Percentiles rank a stretch among this genome's conserved stretches.
Evolutionary conservation across 2,329 filamentous ascomycete species (phyloP).

Genomic region (Penicillium sp.): DNA sequence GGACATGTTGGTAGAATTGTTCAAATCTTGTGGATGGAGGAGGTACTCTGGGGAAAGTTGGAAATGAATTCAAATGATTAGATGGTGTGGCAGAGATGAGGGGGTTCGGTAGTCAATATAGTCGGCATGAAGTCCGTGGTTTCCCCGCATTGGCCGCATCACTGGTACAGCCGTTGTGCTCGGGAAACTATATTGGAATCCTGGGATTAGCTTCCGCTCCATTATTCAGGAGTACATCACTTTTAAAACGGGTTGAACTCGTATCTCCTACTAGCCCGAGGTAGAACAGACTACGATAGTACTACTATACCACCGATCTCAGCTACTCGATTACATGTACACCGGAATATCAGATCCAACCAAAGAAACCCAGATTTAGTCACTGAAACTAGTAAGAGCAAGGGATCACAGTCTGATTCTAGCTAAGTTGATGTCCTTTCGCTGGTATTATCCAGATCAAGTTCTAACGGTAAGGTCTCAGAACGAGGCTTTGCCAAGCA

Average conservation of each 20-base stretch:
- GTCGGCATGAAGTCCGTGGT: background rate
- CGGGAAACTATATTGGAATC: background rate
- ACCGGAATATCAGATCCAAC: background rate
- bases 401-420: background rate
- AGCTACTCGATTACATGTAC: background rate
- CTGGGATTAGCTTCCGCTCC: no score
- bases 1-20: slow-evolving; percentile 7
- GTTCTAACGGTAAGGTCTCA: slow-evolving; percentile 86
- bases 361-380: background rate
- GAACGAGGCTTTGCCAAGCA: slow-evolving; percentile 30
- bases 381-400: background rate
- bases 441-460: slow-evolving; percentile 98
- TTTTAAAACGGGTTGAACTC: no score
- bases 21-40: background rate
- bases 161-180: background rate
- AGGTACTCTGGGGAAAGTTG: background rate
- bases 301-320: no score
- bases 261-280: no score
- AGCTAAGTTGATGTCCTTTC: slow-evolving; percentile 65
- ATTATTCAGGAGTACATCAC: no score
- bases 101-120: background rate
- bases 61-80: background rate
- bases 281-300: no score
- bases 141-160: slow-evolving; percentile 2
- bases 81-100: background rate